A percentile compares a stretch with the other conserved stretches of the same genome.
These are phyloP conservation scores for Rhodomyrtus psidioides DNA, from an alignment of 441 rosid genomes.

Conservation along the genomic window DNA sequence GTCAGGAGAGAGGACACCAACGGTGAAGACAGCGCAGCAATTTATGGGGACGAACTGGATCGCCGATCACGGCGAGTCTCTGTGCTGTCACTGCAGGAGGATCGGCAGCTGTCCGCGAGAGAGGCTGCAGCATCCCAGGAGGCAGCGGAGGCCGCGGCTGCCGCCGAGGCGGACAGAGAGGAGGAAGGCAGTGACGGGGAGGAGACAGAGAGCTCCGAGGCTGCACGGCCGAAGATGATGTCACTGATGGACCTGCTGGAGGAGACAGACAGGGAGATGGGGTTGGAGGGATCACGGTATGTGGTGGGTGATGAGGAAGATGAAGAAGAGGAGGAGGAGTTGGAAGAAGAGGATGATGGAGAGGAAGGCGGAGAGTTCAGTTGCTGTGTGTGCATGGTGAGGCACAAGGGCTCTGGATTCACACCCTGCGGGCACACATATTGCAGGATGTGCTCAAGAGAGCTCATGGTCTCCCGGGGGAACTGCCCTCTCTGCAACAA, in stretches of 20 bases:
- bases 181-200: background rate
- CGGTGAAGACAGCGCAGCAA: background rate
- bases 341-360: background rate
- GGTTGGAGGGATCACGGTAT: background rate
- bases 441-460: slow-evolving; percentile 8
- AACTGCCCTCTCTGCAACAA: slow-evolving; percentile 11
- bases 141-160: background rate
- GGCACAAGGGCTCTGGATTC: background rate
- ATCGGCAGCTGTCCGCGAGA: background rate
- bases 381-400: slow-evolving; percentile 7
- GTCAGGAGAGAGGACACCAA: background rate
- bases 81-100: background rate
- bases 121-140: background rate
- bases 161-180: background rate
- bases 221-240: background rate
- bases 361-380: background rate
- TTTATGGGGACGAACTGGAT: background rate
- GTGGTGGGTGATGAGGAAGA: background rate
- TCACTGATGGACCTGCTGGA: slow-evolving; percentile 13
- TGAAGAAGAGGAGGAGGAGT: background rate
- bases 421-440: slow-evolving; percentile 9
- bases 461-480: background rate
- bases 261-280: slow-evolving; percentile 9
- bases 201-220: background rate
- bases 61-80: background rate